Percentiles rank a stretch among this genome's conserved stretches.
Evolutionary conservation across 2,329 filamentous ascomycete species (phyloP).

Genomic region (Paecilomyces sp.): DNA sequence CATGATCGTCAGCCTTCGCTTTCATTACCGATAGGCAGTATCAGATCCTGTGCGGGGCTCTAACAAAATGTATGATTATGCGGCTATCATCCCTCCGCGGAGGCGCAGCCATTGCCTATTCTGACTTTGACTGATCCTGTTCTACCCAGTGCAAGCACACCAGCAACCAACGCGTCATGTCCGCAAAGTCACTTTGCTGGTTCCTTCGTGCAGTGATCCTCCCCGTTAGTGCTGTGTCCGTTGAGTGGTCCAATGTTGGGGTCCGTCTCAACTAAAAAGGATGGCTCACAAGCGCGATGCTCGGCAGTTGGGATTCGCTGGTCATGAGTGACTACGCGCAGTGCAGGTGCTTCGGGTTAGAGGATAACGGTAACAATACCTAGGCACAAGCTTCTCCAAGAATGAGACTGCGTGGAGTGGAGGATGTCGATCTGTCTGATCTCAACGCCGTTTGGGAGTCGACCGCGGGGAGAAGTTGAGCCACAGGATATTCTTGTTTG

Average conservation of each 20-base stretch:
- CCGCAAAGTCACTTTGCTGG: not conserved
- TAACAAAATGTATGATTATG: constrained; percentile 75
- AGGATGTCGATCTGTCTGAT: not conserved
- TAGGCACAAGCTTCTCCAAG: not conserved
- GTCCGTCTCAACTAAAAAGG: not conserved
- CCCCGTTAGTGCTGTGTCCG: not conserved
- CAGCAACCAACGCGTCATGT: not conserved
- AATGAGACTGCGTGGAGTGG: not conserved
- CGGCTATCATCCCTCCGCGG: constrained; percentile 51
- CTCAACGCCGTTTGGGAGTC: not conserved
- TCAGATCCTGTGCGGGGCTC: constrained; percentile 15
- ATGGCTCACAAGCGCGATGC: not conserved
- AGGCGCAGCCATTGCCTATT: constrained; percentile 20
- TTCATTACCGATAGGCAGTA: not conserved
- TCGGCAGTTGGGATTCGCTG: not conserved
- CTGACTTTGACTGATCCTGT: not conserved
- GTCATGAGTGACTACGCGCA: not conserved
- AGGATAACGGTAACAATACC: not conserved
- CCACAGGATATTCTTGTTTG: not conserved
- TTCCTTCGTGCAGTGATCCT: not conserved
- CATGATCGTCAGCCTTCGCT: not conserved
- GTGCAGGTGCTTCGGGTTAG: not conserved
- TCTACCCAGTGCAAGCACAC: not conserved
- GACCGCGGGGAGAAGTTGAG: not conserved
- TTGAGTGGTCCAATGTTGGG: not conserved